Conservation (phyloP, 345 rosid species). For the Bruguiera parviflora region DNA sequence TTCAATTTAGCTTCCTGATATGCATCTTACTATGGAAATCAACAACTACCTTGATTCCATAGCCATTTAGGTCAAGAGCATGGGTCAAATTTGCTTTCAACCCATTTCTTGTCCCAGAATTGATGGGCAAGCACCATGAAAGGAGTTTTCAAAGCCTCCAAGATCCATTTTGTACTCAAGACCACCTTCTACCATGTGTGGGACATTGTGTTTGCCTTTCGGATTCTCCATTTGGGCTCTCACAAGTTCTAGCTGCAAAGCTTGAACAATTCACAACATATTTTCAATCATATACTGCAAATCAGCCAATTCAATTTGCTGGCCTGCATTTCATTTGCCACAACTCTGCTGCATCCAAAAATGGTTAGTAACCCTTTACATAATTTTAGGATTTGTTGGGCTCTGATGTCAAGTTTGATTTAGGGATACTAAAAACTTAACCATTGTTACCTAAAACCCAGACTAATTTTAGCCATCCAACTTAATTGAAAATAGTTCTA, state of each 20-base stretch:
- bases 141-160: neutral
- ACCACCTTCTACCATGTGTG: neutral
- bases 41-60: neutral
- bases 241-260: neutral
- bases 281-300: neutral
- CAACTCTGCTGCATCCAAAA: neutral
- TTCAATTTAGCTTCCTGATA: neutral
- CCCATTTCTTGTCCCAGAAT: neutral
- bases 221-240: neutral
- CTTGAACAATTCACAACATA: neutral
- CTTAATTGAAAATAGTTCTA: too few species aligned
- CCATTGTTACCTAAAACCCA: too few species aligned
- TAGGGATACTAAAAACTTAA: too few species aligned
- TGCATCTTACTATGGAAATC: neutral
- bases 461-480: too few species aligned
- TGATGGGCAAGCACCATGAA: neutral
- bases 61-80: neutral
- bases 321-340: slow-evolving; percentile 1
- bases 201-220: neutral
- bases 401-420: too few species aligned
- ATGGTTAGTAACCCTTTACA: neutral
- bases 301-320: slow-evolving; percentile 3
- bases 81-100: neutral
- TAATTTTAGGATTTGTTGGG: too few species aligned
- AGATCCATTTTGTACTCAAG: neutral